Base-by-base conservation (phyloP, 768 basidiomycete species). In the Tylopilus vinaceipallidus region DNA sequence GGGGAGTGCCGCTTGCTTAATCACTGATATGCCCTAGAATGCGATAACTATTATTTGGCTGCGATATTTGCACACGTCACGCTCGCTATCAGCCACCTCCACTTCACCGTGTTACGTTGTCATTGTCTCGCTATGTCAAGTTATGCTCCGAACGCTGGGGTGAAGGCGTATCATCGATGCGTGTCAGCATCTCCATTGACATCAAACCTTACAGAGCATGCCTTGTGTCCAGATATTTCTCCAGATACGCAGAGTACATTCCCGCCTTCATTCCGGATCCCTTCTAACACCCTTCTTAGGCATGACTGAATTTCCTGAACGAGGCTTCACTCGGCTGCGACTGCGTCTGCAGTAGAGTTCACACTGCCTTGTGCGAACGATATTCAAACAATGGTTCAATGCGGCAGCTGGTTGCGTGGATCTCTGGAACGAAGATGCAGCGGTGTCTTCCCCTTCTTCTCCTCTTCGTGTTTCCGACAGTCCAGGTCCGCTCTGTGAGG, bases 1-100 rank as follows among this genome's bases (percentile, higher is more conserved):
- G 7, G 91, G 89, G 9, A 89, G 90, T 60, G 88, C 80, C 40
- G 82, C 85, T 22, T 86, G 84, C 64, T 64, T 88, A 24, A 58
- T 85, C 40, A 73, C 72, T 36, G 62, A 66, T 49, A 57, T 66
- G 24, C 13, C 52, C 33, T 68, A 70, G 53, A 54, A 45, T 53
- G 43, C 37, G 22, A 32, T 13, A 17, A 51, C 36, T 29, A 39
- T 45, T 40, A 29, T 49, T 42, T 52, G 40, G 39, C 49, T 44
- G 29, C 32, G 23, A 37, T 49, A 35, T 42, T 53, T 49, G 40
- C 38, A 32, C 36, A 17, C 35, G 23, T 42, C 48, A 53, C 38
- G 29, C 40, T 45, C 45, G 33, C 26, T 24, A 43, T 46, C 47
- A 46, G 17, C 33, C 46, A 39, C 40, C 5, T 43, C 37, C 30